phyloP scores from a whole-genome alignment of 805 yeast genomes.

The Candida silvicultrix region DNA sequence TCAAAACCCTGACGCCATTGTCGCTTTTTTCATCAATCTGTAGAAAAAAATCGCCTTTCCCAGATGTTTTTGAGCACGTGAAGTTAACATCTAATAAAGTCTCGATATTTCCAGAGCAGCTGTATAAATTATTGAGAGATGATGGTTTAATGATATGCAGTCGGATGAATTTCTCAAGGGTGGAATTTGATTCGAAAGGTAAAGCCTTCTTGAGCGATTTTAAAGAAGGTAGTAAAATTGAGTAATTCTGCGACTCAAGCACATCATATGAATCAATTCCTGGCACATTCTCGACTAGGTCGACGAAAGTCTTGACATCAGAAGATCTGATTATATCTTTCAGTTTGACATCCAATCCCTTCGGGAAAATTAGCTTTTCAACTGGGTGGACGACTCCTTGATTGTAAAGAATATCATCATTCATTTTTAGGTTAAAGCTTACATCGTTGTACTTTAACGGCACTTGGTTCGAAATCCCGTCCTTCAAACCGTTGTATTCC shows the following conservation, averaged over 20 bases:
- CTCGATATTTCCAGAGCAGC: constrained; percentile 40
- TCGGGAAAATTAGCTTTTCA: constrained; percentile 50
- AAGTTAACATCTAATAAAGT: constrained; percentile 41
- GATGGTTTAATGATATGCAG: constrained; percentile 65
- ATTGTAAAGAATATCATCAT: constrained; percentile 65
- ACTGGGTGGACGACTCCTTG: constrained; percentile 84
- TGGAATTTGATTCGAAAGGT: constrained; percentile 34
- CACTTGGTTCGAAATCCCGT: constrained; percentile 6
- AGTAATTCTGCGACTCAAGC: constrained; percentile 37
- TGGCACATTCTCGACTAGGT: constrained; percentile 38
- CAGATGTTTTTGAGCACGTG: constrained; percentile 34
- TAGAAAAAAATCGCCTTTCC: constrained; percentile 29
- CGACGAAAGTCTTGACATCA: constrained; percentile 37
- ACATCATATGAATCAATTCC: constrained; percentile 31
- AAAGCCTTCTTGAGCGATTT: constrained; percentile 48
- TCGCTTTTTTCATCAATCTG: constrained; percentile 42
- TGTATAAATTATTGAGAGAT: constrained; percentile 38
- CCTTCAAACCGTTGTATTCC: constrained; percentile 5
- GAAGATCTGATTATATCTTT: constrained; percentile 51
- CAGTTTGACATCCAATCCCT: constrained; percentile 43
- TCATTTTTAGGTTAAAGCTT: constrained; percentile 21
- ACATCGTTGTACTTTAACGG: constrained; percentile 18
- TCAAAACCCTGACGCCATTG: constrained; percentile 51
- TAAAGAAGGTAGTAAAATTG: constrained; percentile 69
- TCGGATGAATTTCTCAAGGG: constrained; percentile 47